A percentile compares a stretch with the other conserved stretches of the same genome.
Evolutionary conservation across 176 grass and related monocot species (phyloP).

Genomic region (Secale cereale): DNA sequence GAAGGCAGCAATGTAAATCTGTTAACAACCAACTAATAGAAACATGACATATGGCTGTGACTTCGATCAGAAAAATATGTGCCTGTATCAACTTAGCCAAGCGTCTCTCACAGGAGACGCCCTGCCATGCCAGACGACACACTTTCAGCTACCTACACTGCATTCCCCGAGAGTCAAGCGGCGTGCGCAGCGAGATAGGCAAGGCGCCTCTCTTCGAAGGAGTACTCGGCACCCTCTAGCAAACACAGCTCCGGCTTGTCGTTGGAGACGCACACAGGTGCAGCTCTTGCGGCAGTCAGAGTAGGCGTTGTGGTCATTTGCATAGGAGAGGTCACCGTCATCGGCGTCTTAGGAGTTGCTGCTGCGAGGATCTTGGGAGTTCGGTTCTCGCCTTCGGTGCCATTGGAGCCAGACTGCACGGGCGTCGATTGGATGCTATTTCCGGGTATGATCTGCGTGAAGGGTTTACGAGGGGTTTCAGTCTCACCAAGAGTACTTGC

Average conservation of each 20-base stretch:
- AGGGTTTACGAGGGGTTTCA: conserved; percentile 52
- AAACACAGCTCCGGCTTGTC: conserved; percentile 25
- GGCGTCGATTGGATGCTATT: conserved; percentile 34
- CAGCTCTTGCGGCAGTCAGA: not conserved
- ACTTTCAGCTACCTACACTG: conserved; percentile 9
- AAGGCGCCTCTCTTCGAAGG: conserved; percentile 62
- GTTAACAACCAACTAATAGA: not conserved
- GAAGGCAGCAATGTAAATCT: not conserved
- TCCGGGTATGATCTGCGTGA: conserved; percentile 32
- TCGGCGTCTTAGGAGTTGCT: conserved; percentile 29
- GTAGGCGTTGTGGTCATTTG: conserved; percentile 29
- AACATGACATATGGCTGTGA: not conserved
- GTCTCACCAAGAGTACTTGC: conserved; percentile 26
- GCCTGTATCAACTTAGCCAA: conserved; percentile 19
- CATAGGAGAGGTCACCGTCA: conserved; percentile 36
- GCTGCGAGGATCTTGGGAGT: conserved; percentile 27
- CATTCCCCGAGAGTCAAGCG: conserved; percentile 1
- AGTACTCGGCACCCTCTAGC: conserved; percentile 36
- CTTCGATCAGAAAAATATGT: not conserved
- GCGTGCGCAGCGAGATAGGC: conserved; percentile 36
- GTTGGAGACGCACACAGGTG: conserved; percentile 14
- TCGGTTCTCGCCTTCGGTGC: conserved; percentile 44
- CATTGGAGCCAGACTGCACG: not conserved
- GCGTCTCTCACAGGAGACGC: not conserved
- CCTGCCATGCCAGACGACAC: not conserved